These are phyloP conservation scores for Glycyrrhiza uralensis DNA, from an alignment of 306 rosid species.

Conservation along the genomic window DNA sequence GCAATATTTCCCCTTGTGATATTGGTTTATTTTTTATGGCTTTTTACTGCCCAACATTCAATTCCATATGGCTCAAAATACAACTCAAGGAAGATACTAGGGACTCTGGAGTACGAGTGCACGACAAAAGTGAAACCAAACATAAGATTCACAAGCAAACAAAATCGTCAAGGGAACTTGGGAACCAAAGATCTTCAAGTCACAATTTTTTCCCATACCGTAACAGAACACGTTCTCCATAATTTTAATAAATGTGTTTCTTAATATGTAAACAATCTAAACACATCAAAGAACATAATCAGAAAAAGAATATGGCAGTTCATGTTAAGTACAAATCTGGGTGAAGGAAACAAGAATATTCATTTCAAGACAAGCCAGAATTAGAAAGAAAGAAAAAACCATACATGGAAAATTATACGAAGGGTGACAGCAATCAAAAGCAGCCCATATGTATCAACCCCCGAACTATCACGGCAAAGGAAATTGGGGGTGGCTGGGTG, in stretches of 20 bases:
- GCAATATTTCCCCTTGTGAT: too few species aligned
- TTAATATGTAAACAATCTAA: conserved; percentile 16
- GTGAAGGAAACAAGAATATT: conserved; percentile 31
- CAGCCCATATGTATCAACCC: conserved; percentile 29
- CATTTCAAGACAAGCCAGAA: conserved; percentile 30
- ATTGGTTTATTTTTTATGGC: too few species aligned
- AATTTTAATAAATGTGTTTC: neutral
- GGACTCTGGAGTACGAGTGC: too few species aligned
- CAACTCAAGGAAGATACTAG: too few species aligned
- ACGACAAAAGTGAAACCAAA: too few species aligned
- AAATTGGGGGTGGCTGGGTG: conserved; percentile 23
- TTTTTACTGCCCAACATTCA: too few species aligned
- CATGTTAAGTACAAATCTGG: conserved; percentile 11
- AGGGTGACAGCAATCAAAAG: conserved; percentile 15
- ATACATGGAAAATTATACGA: conserved; percentile 30
- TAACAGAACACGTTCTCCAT: neutral
- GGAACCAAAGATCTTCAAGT: neutral
- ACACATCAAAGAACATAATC: neutral
- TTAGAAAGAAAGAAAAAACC: conserved; percentile 25
- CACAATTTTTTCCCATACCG: neutral
- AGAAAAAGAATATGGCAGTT: conserved; percentile 23
- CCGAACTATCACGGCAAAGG: conserved; percentile 11
- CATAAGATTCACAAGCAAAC: too few species aligned
- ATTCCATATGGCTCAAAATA: too few species aligned
- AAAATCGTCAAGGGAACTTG: too few species aligned